phyloP scores from a whole-genome alignment of 106 monocot genomes.

The Triglochin maritima region DNA sequence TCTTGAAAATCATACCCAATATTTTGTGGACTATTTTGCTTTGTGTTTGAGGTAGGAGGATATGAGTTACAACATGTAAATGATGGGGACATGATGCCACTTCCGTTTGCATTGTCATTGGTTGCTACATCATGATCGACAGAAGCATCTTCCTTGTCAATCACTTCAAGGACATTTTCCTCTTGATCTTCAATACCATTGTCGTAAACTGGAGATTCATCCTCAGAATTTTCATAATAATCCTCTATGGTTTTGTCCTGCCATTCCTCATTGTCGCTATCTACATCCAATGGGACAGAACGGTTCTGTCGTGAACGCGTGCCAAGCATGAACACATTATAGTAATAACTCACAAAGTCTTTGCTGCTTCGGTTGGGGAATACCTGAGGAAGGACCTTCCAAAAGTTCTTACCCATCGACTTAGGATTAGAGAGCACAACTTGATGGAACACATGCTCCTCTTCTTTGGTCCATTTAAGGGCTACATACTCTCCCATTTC shows the following conservation, averaged over 20 bases:
- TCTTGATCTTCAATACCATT: conserved; percentile 2
- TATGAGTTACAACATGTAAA: neutral
- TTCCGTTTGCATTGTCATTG: neutral
- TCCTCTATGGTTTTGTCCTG: conserved; percentile 22
- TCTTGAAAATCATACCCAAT: conserved; percentile 33
- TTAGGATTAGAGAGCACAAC: conserved; percentile 57
- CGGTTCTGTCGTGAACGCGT: conserved; percentile 77
- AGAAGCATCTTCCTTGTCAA: conserved; percentile 5
- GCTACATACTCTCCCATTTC: conserved; percentile 85
- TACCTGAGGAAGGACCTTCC: conserved; percentile 7
- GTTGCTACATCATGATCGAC: conserved; percentile 3
- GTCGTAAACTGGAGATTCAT: conserved; percentile 33
- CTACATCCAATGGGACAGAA: conserved; percentile 34
- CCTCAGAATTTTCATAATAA: conserved; percentile 37
- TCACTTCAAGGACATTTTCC: conserved; percentile 7
- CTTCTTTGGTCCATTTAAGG: conserved; percentile 61
- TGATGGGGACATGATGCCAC: neutral
- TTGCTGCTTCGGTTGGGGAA: conserved; percentile 12
- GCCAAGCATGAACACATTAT: conserved; percentile 77
- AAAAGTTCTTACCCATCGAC: conserved; percentile 54
- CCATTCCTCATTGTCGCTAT: conserved; percentile 92
- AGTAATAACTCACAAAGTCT: conserved; percentile 29
- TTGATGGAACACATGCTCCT: conserved; percentile 56
- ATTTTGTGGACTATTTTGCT: neutral
- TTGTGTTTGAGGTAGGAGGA: neutral